Conservation (phyloP, 768 basidiomycete genomes). For the Lyophyllum shimeji region DNA sequence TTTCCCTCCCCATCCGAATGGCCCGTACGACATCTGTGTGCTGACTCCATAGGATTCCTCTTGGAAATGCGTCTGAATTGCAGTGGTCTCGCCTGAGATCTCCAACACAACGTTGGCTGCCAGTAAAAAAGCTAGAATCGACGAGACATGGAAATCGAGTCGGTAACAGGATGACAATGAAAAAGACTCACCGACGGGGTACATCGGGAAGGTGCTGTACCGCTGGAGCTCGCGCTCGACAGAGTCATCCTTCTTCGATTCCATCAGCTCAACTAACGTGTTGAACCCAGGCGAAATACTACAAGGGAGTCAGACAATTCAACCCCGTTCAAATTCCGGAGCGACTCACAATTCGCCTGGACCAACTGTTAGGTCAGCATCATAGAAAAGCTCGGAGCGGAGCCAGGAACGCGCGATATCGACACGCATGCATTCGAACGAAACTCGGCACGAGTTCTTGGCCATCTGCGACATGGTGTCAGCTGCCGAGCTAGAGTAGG, state of each 20-base stretch:
- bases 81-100: conserved; percentile 6
- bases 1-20: neutral
- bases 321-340: neutral
- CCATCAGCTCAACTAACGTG: conserved; percentile 3
- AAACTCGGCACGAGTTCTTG: conserved; percentile 4
- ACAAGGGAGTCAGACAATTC: neutral
- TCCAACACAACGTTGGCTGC: conserved; percentile 6
- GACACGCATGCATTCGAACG: conserved; percentile 9
- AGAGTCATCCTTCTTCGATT: neutral
- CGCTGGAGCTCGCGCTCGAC: conserved; percentile 3
- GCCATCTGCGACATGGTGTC: neutral
- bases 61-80: conserved; percentile 2
- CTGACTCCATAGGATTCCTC: neutral
- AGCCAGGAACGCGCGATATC: conserved; percentile 7
- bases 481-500: neutral
- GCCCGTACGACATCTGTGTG: neutral
- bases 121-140: conserved; percentile 1
- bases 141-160: neutral
- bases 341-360: neutral
- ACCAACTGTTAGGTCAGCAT: neutral
- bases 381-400: conserved; percentile 7
- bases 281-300: conserved; percentile 8
- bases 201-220: conserved; percentile 10
- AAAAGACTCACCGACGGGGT: conserved; percentile 1
- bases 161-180: too few species aligned